Percentiles rank a stretch among this genome's conserved stretches.
Conservation (phyloP, 2,329 filamentous ascomycete species). For the Akanthomyces uredinophilus region DNA sequence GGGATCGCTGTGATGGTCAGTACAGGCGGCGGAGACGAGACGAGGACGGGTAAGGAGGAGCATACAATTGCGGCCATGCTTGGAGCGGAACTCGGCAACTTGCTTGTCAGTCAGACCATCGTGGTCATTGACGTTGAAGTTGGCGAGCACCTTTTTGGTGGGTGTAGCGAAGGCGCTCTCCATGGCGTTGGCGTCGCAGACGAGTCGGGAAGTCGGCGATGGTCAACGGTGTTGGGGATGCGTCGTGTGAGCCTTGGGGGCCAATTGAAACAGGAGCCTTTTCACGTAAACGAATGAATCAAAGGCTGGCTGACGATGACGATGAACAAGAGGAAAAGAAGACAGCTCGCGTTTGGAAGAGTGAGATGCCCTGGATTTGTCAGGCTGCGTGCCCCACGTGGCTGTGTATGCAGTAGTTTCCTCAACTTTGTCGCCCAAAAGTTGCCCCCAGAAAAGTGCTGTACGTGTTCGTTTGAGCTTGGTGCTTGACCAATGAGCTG, state of each 20-base stretch:
- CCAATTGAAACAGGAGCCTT: slow-evolving; percentile 6
- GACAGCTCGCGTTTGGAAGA: not conserved
- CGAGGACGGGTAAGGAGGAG: slow-evolving; percentile 7
- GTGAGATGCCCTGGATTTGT: slow-evolving; percentile 13
- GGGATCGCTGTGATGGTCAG: slow-evolving; percentile 44
- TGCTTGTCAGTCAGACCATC: slow-evolving; percentile 56
- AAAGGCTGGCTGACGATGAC: slow-evolving; percentile 7
- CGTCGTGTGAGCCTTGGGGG: not conserved
- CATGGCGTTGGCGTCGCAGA: slow-evolving; percentile 39
- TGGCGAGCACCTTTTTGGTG: slow-evolving; percentile 52
- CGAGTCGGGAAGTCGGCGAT: slow-evolving; percentile 1
- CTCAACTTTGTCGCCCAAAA: not conserved
- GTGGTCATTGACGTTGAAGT: slow-evolving; percentile 51
- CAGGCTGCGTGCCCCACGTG: slow-evolving; percentile 15
- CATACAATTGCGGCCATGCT: slow-evolving; percentile 64
- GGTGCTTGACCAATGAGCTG: not conserved
- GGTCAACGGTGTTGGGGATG: not conserved
- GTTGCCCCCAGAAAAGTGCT: slow-evolving; percentile 18
- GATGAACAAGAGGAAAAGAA: slow-evolving; percentile 11
- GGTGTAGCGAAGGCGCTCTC: slow-evolving; percentile 58
- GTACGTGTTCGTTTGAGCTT: slow-evolving; percentile 24
- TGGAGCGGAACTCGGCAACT: slow-evolving; percentile 48
- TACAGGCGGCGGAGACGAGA: not conserved
- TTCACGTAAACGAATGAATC: slow-evolving; percentile 8
- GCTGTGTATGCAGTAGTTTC: slow-evolving; percentile 12